These are phyloP conservation scores for Aspergillus avenaceus DNA, from an alignment of 495 filamentous ascomycete species.

Conservation along the genomic window DNA sequence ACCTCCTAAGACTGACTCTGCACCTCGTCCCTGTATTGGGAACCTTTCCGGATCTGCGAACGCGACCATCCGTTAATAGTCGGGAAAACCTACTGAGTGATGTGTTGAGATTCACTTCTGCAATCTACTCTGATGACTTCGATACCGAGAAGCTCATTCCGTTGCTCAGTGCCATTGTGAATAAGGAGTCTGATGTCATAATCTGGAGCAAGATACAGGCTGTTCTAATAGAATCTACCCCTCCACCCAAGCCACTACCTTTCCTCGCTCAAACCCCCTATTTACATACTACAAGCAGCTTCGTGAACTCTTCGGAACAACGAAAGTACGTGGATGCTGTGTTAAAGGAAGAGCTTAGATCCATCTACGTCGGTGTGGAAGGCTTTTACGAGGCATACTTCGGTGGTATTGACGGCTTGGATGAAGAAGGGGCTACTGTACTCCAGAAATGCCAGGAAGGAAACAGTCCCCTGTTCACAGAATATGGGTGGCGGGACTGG, in stretches of 20 bases:
- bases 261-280: background rate
- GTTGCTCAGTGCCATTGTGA: background rate
- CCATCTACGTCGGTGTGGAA: background rate
- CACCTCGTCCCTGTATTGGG: too few relatives aligned
- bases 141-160: background rate
- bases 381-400: conserved; percentile 3
- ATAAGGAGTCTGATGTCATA: background rate
- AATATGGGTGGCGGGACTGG: conserved; percentile 1
- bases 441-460: background rate
- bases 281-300: conserved; percentile 3
- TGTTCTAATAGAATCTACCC: background rate
- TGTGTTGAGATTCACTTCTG: background rate
- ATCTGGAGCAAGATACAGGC: background rate
- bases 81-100: background rate
- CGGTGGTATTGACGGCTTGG: background rate
- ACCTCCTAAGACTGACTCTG: too few relatives aligned
- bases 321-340: conserved; percentile 2
- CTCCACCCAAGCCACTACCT: background rate
- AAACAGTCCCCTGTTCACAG: background rate
- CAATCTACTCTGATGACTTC: background rate
- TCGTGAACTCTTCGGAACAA: conserved; percentile 7
- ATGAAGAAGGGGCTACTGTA: background rate
- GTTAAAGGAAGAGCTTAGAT: conserved; percentile 5
- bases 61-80: conserved; percentile 3
- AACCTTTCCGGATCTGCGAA: too few relatives aligned